phyloP scores from a whole-genome alignment of 108 stramenopile species.

The Epithemia pelagica region DNA sequence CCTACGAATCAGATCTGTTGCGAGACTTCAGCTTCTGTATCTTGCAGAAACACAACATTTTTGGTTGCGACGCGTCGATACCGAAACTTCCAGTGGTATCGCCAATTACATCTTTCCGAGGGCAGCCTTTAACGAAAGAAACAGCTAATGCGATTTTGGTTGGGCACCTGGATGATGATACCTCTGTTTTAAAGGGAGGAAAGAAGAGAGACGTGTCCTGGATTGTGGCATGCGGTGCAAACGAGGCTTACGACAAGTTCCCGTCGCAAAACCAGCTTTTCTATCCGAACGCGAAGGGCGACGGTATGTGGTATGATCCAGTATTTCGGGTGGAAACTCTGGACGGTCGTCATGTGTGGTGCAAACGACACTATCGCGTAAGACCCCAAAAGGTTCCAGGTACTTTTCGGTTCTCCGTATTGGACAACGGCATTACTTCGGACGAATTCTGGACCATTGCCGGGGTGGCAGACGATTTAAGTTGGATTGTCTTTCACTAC shows the following conservation, averaged over 20 bases:
- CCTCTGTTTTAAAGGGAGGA: slow-evolving; percentile 19
- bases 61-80: slow-evolving; percentile 69
- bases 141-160: slow-evolving; percentile 69
- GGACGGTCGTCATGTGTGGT: slow-evolving; percentile 88
- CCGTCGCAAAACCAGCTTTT: slow-evolving; percentile 88
- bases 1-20: slow-evolving; percentile 82
- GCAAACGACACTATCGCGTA: slow-evolving; percentile 84
- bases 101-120: slow-evolving; percentile 61
- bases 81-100: slow-evolving; percentile 57
- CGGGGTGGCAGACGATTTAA: slow-evolving; percentile 86
- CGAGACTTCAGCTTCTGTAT: slow-evolving; percentile 88
- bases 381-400: slow-evolving; percentile 49
- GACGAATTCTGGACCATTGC: slow-evolving; percentile 92
- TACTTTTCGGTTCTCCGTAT: slow-evolving; percentile 61
- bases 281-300: slow-evolving; percentile 51
- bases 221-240: slow-evolving; percentile 89
- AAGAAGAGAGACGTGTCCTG: slow-evolving; percentile 56
- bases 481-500: slow-evolving; percentile 90
- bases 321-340: slow-evolving; percentile 92
- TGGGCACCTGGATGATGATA: slow-evolving; percentile 78
- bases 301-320: slow-evolving; percentile 92
- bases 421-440: slow-evolving; percentile 89
- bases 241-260: slow-evolving; percentile 94
- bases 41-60: slow-evolving; percentile 88
- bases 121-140: slow-evolving; percentile 55